Evolutionary conservation across 495 filamentous ascomycete genomes (phyloP).

Genomic region (Letharia lupina): DNA sequence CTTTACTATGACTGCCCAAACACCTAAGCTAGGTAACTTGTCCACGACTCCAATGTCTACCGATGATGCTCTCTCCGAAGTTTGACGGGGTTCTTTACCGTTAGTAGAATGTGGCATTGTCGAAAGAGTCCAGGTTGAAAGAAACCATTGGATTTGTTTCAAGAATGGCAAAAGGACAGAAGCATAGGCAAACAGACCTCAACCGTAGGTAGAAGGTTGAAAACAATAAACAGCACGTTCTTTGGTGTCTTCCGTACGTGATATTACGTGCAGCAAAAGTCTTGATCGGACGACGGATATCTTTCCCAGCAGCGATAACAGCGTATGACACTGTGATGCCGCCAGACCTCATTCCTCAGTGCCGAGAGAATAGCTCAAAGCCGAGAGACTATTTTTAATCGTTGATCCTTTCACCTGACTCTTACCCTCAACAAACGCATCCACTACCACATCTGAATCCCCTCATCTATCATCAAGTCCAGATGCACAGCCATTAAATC

Average conservation of each 20-base stretch:
- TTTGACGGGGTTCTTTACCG: background rate
- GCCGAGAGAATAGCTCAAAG: background rate
- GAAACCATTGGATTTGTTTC: background rate
- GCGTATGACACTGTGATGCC: background rate
- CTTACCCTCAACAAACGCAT: too few relatives aligned
- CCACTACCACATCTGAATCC: too few relatives aligned
- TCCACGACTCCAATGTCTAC: background rate
- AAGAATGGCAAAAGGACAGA: background rate
- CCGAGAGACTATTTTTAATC: too few relatives aligned
- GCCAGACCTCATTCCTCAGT: background rate
- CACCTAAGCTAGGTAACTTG: background rate
- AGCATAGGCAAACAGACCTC: background rate
- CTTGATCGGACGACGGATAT: background rate
- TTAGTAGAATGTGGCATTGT: background rate
- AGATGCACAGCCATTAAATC: too few relatives aligned
- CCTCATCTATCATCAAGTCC: too few relatives aligned
- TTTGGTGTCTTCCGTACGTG: background rate
- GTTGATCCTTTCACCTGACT: too few relatives aligned
- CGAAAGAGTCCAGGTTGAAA: too few relatives aligned
- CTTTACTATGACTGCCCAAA: background rate
- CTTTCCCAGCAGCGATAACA: background rate
- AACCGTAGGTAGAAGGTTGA: background rate
- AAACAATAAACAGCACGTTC: background rate
- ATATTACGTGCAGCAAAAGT: background rate
- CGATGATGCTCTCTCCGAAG: background rate